Percentiles rank a stretch among this genome's conserved stretches.
These are phyloP conservation scores for Syncephalis fuscata DNA, from an alignment of 371 early-diverging fungal species.

Conservation along the genomic window DNA sequence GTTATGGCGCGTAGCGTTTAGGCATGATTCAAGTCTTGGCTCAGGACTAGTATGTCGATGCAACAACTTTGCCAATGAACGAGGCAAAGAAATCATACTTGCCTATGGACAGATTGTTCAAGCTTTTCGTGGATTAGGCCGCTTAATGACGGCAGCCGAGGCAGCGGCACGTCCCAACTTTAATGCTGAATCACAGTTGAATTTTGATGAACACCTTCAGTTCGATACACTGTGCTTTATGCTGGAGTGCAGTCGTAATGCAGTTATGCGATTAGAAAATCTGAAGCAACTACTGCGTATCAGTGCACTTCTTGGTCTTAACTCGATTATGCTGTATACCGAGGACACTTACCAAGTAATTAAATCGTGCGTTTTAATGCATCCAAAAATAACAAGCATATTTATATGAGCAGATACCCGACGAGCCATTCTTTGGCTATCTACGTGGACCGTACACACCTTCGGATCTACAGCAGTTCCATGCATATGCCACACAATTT, in stretches of 20 bases:
- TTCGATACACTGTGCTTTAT: conserved; percentile 19
- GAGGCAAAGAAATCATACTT: too few relatives aligned
- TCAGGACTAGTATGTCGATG: too few relatives aligned
- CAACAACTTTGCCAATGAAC: too few relatives aligned
- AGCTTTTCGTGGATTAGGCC: too few relatives aligned
- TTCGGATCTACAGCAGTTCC: neutral
- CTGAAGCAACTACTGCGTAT: conserved; percentile 44
- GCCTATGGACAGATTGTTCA: too few relatives aligned
- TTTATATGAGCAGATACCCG: conserved; percentile 20
- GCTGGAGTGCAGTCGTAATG: conserved; percentile 76
- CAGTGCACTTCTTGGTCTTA: conserved; percentile 66
- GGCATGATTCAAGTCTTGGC: too few relatives aligned
- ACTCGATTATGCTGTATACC: conserved; percentile 74
- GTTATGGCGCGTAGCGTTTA: too few relatives aligned
- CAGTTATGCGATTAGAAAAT: conserved; percentile 39
- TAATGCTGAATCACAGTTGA: too few relatives aligned
- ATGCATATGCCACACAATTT: neutral
- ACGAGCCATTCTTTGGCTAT: conserved; percentile 78
- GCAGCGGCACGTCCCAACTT: too few relatives aligned
- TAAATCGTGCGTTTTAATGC: neutral
- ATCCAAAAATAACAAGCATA: neutral
- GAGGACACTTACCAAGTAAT: conserved; percentile 66
- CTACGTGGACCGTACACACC: conserved; percentile 26
- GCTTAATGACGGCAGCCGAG: too few relatives aligned
- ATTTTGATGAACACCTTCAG: neutral